These are phyloP conservation scores for Cytospora schulzeri DNA, from an alignment of 2,329 filamentous ascomycete genomes.

Conservation along the genomic window DNA sequence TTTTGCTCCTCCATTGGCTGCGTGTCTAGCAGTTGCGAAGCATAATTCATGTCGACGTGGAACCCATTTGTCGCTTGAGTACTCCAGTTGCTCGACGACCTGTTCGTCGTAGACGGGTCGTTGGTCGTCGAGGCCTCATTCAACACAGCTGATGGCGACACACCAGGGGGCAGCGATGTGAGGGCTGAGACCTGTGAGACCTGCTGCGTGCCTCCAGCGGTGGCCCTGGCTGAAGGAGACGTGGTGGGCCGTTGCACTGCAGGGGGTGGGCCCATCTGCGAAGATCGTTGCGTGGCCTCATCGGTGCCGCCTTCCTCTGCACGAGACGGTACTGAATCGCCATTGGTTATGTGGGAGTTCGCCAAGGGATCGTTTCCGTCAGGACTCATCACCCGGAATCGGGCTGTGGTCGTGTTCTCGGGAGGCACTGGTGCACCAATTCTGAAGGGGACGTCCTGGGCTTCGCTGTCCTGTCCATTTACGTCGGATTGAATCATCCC, in stretches of 20 bases:
- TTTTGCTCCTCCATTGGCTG: constrained; percentile 39
- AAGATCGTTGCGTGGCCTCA: constrained; percentile 49
- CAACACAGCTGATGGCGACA: constrained; percentile 60
- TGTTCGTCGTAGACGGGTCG: constrained; percentile 67
- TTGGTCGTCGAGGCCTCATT: constrained; percentile 97
- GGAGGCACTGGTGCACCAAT: constrained; percentile 65
- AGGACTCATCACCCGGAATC: constrained; percentile 59
- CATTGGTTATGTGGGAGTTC: constrained; percentile 63
- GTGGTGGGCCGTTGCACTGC: constrained; percentile 40
- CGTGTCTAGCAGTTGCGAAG: constrained; percentile 57
- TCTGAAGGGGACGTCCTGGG: constrained; percentile 54
- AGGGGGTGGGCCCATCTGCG: constrained; percentile 54
- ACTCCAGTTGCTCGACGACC: constrained; percentile 65
- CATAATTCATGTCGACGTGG: constrained; percentile 49
- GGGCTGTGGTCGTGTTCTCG: constrained; percentile 53
- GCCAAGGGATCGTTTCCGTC: constrained; percentile 42
- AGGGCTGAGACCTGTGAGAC: constrained; percentile 66
- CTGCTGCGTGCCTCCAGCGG: constrained; percentile 49
- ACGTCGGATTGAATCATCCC: constrained; percentile 55
- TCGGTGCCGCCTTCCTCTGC: constrained; percentile 58
- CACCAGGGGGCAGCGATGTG: constrained; percentile 58
- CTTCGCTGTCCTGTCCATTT: constrained; percentile 55
- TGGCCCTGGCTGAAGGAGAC: constrained; percentile 39
- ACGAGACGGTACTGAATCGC: constrained; percentile 53
- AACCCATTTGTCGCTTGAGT: constrained; percentile 74